phyloP scores from a whole-genome alignment of 2,329 filamentous ascomycete species.

The Ceratocystis harringtonii region DNA sequence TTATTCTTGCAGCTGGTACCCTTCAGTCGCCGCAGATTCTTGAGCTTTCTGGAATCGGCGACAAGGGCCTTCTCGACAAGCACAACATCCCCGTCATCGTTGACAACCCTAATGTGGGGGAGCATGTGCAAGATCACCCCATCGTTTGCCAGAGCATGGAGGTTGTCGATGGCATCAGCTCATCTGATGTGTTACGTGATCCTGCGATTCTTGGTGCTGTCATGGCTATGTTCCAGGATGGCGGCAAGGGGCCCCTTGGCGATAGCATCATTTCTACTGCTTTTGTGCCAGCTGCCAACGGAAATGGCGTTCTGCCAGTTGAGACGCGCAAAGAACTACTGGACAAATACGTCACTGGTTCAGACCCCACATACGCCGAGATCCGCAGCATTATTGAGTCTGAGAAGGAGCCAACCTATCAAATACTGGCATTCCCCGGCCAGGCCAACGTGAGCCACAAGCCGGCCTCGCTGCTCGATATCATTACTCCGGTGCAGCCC shows the following conservation, averaged over 20 bases:
- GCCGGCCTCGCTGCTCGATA: slow-evolving; percentile 20
- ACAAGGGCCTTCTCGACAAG: slow-evolving; percentile 27
- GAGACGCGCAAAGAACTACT: slow-evolving; percentile 22
- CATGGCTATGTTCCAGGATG: slow-evolving; percentile 26
- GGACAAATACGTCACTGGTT: slow-evolving; percentile 17
- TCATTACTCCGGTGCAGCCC: slow-evolving; percentile 23
- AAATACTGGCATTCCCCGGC: slow-evolving; percentile 25
- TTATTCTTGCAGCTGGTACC: slow-evolving; percentile 37
- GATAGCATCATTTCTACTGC: slow-evolving; percentile 28
- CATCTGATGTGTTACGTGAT: slow-evolving; percentile 25
- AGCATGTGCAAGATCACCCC: slow-evolving; percentile 40
- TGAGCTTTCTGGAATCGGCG: slow-evolving; percentile 36
- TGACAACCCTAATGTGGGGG: slow-evolving; percentile 41
- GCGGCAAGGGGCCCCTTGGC: slow-evolving; percentile 25
- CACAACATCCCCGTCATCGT: slow-evolving; percentile 32
- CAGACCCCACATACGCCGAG: slow-evolving; percentile 19
- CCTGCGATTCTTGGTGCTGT: slow-evolving; percentile 23
- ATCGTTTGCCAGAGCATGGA: slow-evolving; percentile 27
- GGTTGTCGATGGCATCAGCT: slow-evolving; percentile 24
- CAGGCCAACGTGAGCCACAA: slow-evolving; percentile 22
- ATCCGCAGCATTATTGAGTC: slow-evolving; percentile 22
- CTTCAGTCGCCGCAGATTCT: slow-evolving; percentile 38
- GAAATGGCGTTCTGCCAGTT: slow-evolving; percentile 20
- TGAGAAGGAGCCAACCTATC: slow-evolving; percentile 23
- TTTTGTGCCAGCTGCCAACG: slow-evolving; percentile 25